Percentiles rank a stretch among this genome's conserved stretches.
These are phyloP conservation scores for Ceratocystis harringtonii DNA, from an alignment of 2,329 filamentous ascomycete species.

Conservation along the genomic window DNA sequence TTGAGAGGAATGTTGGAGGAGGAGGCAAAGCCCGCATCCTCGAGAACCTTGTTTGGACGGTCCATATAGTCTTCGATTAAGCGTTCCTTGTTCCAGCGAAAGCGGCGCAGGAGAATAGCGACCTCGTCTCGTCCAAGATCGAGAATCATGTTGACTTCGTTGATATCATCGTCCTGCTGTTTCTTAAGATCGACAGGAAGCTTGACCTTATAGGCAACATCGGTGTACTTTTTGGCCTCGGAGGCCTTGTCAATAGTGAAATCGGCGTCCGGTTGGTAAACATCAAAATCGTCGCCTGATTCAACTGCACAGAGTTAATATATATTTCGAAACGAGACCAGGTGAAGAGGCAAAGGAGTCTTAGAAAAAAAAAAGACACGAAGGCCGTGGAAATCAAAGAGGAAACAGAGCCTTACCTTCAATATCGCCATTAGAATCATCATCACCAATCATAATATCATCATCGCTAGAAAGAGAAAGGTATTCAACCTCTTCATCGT, in stretches of 20 bases:
- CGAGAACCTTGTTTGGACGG: slow-evolving; percentile 59
- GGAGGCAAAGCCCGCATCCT: slow-evolving; percentile 66
- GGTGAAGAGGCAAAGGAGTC: background rate
- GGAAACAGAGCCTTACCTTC: background rate
- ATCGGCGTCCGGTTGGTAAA: slow-evolving; percentile 4
- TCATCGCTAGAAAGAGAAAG: slow-evolving; percentile 58
- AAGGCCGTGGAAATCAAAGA: background rate
- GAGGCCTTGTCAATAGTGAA: slow-evolving; percentile 33
- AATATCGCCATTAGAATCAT: slow-evolving; percentile 9
- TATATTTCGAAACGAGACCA: background rate
- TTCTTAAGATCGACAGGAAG: slow-evolving; percentile 65
- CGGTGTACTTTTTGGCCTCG: slow-evolving; percentile 52
- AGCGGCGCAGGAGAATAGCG: slow-evolving; percentile 76
- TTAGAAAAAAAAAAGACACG: too few species aligned
- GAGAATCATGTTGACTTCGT: slow-evolving; percentile 82
- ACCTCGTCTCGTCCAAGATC: slow-evolving; percentile 78
- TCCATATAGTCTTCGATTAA: slow-evolving; percentile 97
- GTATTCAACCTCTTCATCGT: slow-evolving; percentile 65
- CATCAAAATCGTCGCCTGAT: slow-evolving; percentile 17
- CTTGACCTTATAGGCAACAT: slow-evolving; percentile 73
- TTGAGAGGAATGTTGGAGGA: slow-evolving; percentile 46
- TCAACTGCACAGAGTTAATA: slow-evolving; percentile 2
- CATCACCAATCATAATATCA: slow-evolving; percentile 50
- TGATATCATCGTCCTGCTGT: slow-evolving; percentile 73
- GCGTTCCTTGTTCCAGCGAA: slow-evolving; percentile 91